Evolutionary conservation across 441 rosid species (phyloP), one percentile per base, ranked within the genome.

Genomic region (Pelargonium myrrhifolium): DNA sequence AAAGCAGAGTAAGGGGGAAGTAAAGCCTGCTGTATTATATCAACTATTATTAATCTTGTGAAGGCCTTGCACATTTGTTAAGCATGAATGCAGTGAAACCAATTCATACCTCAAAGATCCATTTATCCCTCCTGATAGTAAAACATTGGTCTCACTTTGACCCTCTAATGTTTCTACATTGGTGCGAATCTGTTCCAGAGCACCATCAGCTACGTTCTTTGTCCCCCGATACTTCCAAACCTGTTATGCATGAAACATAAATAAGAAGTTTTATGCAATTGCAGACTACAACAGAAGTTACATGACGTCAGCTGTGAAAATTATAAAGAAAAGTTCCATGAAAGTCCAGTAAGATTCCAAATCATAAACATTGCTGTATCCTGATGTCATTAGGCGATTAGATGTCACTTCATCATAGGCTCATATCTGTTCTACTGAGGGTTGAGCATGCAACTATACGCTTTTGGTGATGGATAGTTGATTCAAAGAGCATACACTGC

Each of bases 71-170:
- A 64, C 20, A 15, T 64, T 40, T 24, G 12, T 71, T 26, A 47
- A 6, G 17, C 12, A 71, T 39, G 71, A 67, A 22, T 15, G 56
- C 72, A 56, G 43, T 3, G 73, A 22, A 68, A 58, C 20, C 24
- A 66, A 56, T 68, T 71, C 67, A 70, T 80, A 90, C 97, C 97
- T 89, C 65, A 90, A 68, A 39, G 76, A 77, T 66, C 92, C 89
- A 71, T 69, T 80, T 63, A 62, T 21, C 68, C 85, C 61, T 65
- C 97, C 98, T 6, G 87, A 65, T 61, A 90, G 66, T 28, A 90
- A 68, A 64, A 76, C 71, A 73, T 81, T 81, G n/a, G 69, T 77
- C 72, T 64, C 76, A 8, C 53, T 71, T 80, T 76, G 74, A 78
- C 98, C 98, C 40, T 77, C 75, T 55, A 79, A 79, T 37, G 91